Base-by-base conservation (phyloP, 768 basidiomycete genomes). In the Leucocoprinus sp. region DNA sequence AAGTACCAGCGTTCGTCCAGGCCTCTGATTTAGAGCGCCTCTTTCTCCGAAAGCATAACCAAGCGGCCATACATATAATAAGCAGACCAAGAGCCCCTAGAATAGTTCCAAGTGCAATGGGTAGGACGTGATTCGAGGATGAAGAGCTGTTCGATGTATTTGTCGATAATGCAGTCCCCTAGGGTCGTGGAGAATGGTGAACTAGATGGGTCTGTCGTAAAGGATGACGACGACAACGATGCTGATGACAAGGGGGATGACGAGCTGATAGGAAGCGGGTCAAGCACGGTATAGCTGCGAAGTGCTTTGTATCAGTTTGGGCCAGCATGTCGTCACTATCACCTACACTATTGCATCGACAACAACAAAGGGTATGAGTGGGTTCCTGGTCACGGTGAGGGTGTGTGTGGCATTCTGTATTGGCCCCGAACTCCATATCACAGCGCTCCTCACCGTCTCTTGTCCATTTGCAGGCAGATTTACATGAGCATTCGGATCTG, bases 271-370 rank as follows among this genome's bases (percentile, higher is more conserved):
- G 54, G 47, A 11, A 49, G 22, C 18, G 55, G 42, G 34, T 42
- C 43, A 31, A 42, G 40, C 31, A 37, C 43, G 22, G 53, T 49
- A 37, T 55, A 53, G 23, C 52, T 55, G 40, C 11, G 44, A 22
- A 28, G 12, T 9, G 22, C 4, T 36, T 28, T 27, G 31, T 18
- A 22, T 17, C 28, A 26, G 33, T 35, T 12, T 19, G 4, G 14
- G 2, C 15, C 5, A 19, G 23, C 14, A 18, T 9, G 14, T 4
- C 19, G n/a, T 6, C 11, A 14, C 2, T 7, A n/a, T n/a, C n/a
- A 57, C 63, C 50, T 49, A 69, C 70, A 68, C 61, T 18, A 71
- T 42, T 5, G 59, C 61, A 53, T 71, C 69, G 8, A 71, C 63
- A 8, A 70, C 52, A 7, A 55, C 64, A 39, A 55, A 69, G 8